phyloP scores from a whole-genome alignment of 2,329 filamentous ascomycete species.

The Cadophora sp. region DNA sequence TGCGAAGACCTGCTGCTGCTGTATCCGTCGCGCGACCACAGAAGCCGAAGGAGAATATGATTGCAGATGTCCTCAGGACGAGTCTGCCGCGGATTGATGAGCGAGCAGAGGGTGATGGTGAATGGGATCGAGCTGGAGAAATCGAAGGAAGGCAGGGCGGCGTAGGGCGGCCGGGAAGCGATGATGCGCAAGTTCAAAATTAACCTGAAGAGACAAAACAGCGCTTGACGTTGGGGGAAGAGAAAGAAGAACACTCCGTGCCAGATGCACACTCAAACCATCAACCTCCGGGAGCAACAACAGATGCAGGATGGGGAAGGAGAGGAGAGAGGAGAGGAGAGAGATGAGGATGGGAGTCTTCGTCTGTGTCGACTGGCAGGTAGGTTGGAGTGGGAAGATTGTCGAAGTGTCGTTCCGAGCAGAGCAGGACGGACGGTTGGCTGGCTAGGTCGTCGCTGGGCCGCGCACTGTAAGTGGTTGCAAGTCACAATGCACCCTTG shows the following conservation, averaged over 20 bases:
- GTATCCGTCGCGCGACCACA: constrained; percentile 26
- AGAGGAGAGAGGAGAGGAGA: constrained; percentile 21
- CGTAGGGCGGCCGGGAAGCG: constrained; percentile 31
- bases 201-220: constrained; percentile 21
- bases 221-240: constrained; percentile 33
- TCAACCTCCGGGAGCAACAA: constrained; percentile 33
- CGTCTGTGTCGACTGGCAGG: constrained; percentile 11
- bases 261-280: constrained; percentile 37
- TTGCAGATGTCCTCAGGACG: constrained; percentile 26
- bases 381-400: constrained; percentile 13
- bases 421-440: constrained; percentile 15
- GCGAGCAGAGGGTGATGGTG: constrained; percentile 8
- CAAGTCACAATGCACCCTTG: constrained; percentile 11
- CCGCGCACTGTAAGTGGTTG: neutral
- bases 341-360: constrained; percentile 14
- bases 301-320: constrained; percentile 16
- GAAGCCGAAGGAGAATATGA: constrained; percentile 23
- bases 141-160: constrained; percentile 20
- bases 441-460: neutral
- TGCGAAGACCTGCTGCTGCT: constrained; percentile 26
- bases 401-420: constrained; percentile 15
- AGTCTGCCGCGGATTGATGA: constrained; percentile 19
- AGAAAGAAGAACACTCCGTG: constrained; percentile 36
- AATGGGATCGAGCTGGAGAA: constrained; percentile 17
- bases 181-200: constrained; percentile 36